Evolutionary conservation across 495 filamentous ascomycete species (phyloP).

Genomic region (Clavariopsis aquatica): DNA sequence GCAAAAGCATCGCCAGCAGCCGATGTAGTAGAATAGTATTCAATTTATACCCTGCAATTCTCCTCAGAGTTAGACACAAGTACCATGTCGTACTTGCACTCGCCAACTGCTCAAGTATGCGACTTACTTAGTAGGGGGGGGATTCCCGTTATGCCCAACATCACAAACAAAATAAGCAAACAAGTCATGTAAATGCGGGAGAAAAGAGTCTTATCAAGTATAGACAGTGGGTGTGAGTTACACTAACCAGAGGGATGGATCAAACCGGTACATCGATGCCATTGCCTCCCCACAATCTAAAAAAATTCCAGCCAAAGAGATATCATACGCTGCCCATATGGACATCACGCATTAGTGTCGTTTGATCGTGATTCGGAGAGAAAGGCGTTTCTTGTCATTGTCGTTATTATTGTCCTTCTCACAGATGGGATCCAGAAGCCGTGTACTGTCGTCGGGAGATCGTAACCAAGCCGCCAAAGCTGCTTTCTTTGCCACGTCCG

Average conservation of each 20-base stretch:
- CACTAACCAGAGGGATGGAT: slow-evolving; percentile 14
- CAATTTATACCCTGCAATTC: no score
- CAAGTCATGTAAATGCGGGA: background rate
- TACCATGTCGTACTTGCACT: no score
- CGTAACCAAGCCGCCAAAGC: slow-evolving; percentile 30
- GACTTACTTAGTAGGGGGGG: no score
- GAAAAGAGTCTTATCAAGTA: slow-evolving; percentile 8
- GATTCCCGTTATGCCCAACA: background rate
- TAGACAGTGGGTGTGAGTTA: slow-evolving; percentile 7
- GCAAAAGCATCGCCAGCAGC: no score
- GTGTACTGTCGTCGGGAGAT: slow-evolving; percentile 17
- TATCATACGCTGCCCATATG: slow-evolving; percentile 8
- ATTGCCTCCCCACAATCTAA: slow-evolving; percentile 18
- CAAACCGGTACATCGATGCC: slow-evolving; percentile 14
- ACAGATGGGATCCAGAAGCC: slow-evolving; percentile 10
- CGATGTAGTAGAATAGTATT: no score
- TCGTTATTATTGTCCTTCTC: slow-evolving; percentile 21
- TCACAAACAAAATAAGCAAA: background rate
- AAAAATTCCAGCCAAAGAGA: slow-evolving; percentile 17
- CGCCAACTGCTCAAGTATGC: no score
- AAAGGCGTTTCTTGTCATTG: slow-evolving; percentile 14
- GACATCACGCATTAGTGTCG: slow-evolving; percentile 4
- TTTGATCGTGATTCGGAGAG: slow-evolving; percentile 19
- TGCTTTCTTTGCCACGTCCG: slow-evolving; percentile 16
- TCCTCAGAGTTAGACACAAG: no score